A percentile compares a stretch with the other conserved stretches of the same genome.
Conservation (phyloP, 345 rosid species). For the Trapa incisa region DNA sequence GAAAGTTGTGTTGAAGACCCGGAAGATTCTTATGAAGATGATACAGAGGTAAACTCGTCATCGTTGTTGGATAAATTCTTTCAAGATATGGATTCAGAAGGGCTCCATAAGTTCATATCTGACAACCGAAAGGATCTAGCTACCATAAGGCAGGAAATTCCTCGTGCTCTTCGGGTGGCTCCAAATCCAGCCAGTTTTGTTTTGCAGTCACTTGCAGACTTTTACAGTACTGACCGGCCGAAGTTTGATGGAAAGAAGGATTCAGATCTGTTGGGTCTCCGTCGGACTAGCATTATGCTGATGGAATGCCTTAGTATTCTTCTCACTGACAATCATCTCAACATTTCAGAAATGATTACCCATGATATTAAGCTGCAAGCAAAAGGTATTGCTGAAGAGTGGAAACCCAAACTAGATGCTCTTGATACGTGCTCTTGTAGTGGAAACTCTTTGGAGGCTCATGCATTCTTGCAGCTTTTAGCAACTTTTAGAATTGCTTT, state of each 20-base stretch:
- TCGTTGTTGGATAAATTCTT: slow-evolving; percentile 74
- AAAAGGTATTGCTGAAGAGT: slow-evolving; percentile 66
- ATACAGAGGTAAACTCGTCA: slow-evolving; percentile 43
- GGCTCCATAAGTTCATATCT: slow-evolving; percentile 88
- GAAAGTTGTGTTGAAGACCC: slow-evolving; percentile 44
- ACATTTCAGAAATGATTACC: slow-evolving; percentile 44
- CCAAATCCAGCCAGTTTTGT: slow-evolving; percentile 67
- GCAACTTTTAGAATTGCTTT: slow-evolving; percentile 84
- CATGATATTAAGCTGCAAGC: slow-evolving; percentile 62
- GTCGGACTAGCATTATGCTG: slow-evolving; percentile 96
- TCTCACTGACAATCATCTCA: slow-evolving; percentile 35
- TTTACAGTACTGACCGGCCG: slow-evolving; percentile 54
- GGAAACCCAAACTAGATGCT: slow-evolving; percentile 75
- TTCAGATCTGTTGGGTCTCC: slow-evolving; percentile 70
- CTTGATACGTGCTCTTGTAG: slow-evolving; percentile 77
- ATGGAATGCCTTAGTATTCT: slow-evolving; percentile 93
- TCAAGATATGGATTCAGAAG: slow-evolving; percentile 72
- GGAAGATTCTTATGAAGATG: slow-evolving; percentile 37
- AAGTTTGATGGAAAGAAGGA: slow-evolving; percentile 79
- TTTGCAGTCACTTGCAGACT: slow-evolving; percentile 69
- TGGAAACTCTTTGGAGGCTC: slow-evolving; percentile 99
- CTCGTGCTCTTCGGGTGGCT: slow-evolving; percentile 66
- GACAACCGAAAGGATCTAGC: slow-evolving; percentile 98
- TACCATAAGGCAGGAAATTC: slow-evolving; percentile 78
- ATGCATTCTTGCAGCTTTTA: slow-evolving; percentile 91